Percentiles rank a stretch among this genome's conserved stretches.
Conservation (phyloP, 1,284 basidiomycete species). For the Apiotrichum sp. region DNA sequence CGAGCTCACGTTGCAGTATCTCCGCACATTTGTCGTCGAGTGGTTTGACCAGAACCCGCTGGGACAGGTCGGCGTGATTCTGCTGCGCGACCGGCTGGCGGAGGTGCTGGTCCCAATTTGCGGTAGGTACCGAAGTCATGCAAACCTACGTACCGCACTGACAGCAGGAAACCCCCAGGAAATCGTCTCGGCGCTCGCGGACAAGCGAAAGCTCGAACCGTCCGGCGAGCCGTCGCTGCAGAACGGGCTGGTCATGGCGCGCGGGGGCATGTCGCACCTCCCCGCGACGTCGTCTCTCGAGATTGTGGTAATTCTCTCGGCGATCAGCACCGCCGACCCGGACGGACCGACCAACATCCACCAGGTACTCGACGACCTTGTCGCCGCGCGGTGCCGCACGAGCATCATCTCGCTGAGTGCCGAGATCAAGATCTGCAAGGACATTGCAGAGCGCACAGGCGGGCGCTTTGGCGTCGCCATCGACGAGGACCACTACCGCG, state of each 20-base stretch:
- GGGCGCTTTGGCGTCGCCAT: constrained; percentile 91
- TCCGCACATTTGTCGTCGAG: constrained; percentile 83
- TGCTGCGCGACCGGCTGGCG: constrained; percentile 79
- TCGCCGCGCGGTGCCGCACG: constrained; percentile 77
- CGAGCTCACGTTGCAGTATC: constrained; percentile 80
- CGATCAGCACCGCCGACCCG: constrained; percentile 92
- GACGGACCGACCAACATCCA: constrained; percentile 73
- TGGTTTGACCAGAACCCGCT: constrained; percentile 99
- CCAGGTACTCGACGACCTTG: constrained; percentile 75
- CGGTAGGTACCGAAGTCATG: constrained; percentile 51
- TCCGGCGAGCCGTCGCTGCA: constrained; percentile 90
- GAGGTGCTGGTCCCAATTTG: constrained; percentile 84
- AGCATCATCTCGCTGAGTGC: constrained; percentile 88
- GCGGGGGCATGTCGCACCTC: constrained; percentile 85
- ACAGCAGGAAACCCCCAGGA: constrained; percentile 84
- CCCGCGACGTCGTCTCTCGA: constrained; percentile 93
- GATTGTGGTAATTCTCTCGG: constrained; percentile 87
- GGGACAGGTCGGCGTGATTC: constrained; percentile 91
- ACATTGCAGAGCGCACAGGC: constrained; percentile 80
- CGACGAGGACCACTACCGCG: constrained; percentile 94
- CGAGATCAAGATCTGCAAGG: constrained; percentile 95
- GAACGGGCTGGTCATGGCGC: constrained; percentile 93
- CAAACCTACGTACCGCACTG: constrained; percentile 49
- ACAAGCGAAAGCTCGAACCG: constrained; percentile 82
- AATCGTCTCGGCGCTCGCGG: constrained; percentile 74